Evolutionary conservation across 106 monocot species (phyloP).

Genomic region (Iris macrosiphon): DNA sequence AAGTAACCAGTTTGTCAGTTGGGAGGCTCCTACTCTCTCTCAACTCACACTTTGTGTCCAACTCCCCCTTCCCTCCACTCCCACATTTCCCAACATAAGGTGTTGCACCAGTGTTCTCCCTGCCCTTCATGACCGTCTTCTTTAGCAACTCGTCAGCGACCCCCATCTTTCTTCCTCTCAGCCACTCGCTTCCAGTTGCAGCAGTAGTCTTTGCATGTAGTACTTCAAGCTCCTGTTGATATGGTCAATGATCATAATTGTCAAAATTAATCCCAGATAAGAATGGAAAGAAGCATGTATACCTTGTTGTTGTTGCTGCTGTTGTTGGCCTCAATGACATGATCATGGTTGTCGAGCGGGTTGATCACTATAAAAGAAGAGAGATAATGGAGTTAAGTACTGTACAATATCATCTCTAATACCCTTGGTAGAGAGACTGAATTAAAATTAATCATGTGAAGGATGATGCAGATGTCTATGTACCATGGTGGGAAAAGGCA

Average conservation of each 20-base stretch:
- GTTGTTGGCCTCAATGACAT: background rate
- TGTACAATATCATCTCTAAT: background rate
- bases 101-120: slow-evolving; percentile 15
- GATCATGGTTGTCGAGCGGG: background rate
- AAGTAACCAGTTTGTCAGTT: slow-evolving; percentile 10
- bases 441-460: background rate
- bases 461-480: background rate
- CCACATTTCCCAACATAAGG: slow-evolving; percentile 15
- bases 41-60: slow-evolving; percentile 12
- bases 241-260: background rate
- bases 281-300: background rate
- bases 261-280: too few relatives aligned
- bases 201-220: too few relatives aligned
- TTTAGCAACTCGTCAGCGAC: background rate
- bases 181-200: background rate
- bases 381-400: background rate
- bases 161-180: slow-evolving; percentile 1
- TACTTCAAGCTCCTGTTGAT: background rate
- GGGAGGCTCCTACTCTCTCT: slow-evolving; percentile 4
- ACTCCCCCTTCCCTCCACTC: slow-evolving; percentile 2
- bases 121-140: background rate
- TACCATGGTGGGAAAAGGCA: slow-evolving; percentile 14
- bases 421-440: background rate
- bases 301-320: too few relatives aligned
- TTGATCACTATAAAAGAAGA: background rate